These are phyloP conservation scores for Kwoniella heveanensis DNA, from an alignment of 768 basidiomycete genomes.

Conservation along the genomic window DNA sequence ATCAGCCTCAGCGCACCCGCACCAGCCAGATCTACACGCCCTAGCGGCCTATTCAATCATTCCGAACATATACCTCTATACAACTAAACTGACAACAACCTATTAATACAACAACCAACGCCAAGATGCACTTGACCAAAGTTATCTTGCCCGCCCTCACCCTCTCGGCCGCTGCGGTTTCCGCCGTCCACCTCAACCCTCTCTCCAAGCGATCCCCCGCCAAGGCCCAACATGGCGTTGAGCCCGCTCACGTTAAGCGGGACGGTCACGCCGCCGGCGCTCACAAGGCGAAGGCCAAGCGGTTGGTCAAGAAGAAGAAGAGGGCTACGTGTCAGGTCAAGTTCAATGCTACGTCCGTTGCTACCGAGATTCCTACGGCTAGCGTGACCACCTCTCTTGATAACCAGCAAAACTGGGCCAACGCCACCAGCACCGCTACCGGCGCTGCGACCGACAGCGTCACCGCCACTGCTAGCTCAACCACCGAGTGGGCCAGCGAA, in stretches of 20 bases:
- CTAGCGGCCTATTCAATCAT: conserved; percentile 17
- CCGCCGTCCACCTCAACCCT: conserved; percentile 16
- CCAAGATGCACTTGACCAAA: conserved; percentile 39
- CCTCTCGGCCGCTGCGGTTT: conserved; percentile 24
- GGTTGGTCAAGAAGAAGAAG: conserved; percentile 52
- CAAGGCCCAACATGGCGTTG: conserved; percentile 5
- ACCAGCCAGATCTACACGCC: conserved; percentile 10
- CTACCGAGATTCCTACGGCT: conserved; percentile 10
- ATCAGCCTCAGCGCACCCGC: too few relatives aligned
- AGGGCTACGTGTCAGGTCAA: conserved; percentile 35
- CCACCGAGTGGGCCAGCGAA: conserved; percentile 13
- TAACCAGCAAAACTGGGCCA: conserved; percentile 21
- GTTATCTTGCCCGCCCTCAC: conserved; percentile 42
- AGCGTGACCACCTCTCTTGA: conserved; percentile 16
- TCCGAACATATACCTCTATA: background rate
- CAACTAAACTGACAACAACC: background rate
- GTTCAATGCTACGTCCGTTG: conserved; percentile 24
- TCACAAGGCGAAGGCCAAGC: conserved; percentile 34
- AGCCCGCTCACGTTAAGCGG: conserved; percentile 13
- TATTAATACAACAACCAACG: background rate
- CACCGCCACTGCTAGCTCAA: conserved; percentile 26
- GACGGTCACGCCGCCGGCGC: background rate
- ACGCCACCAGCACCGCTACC: conserved; percentile 32
- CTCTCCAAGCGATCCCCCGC: conserved; percentile 8
- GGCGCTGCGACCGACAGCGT: conserved; percentile 25